A percentile compares a stretch with the other conserved stretches of the same genome.
phyloP scores from a whole-genome alignment of 371 early-diverging fungal genomes.

The Rhizomucor pusillus region DNA sequence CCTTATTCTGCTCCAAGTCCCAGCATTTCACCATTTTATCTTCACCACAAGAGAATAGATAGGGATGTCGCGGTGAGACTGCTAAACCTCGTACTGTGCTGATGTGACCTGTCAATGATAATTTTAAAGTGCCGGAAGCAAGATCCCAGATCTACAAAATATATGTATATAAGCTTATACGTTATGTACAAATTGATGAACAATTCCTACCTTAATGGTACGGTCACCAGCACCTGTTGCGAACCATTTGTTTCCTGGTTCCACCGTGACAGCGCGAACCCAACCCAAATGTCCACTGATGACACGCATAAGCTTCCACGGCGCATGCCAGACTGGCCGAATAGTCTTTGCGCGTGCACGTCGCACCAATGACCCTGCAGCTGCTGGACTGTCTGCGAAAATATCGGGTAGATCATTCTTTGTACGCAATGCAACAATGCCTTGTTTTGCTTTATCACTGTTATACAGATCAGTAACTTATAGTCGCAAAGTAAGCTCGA shows the following conservation, averaged over 20 bases:
- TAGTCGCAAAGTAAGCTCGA: neutral
- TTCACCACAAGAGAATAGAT: constrained; percentile 94
- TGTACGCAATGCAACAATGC: constrained; percentile 44
- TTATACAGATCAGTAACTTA: constrained; percentile 12
- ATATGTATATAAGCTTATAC: neutral
- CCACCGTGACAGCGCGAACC: constrained; percentile 92
- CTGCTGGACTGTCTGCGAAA: constrained; percentile 38
- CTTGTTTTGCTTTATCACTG: constrained; percentile 23
- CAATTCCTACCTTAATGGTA: constrained; percentile 79
- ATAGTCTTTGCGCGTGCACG: constrained; percentile 58
- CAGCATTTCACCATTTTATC: constrained; percentile 98
- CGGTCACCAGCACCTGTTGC: constrained; percentile 96
- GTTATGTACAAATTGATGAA: neutral
- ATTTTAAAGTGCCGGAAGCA: constrained; percentile 92
- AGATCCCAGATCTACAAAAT: constrained; percentile 89
- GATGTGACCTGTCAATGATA: constrained; percentile 96
- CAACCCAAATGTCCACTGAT: constrained; percentile 97
- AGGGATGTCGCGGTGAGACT: constrained; percentile 92
- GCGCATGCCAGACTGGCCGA: constrained; percentile 93
- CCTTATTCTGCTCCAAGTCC: constrained; percentile 98
- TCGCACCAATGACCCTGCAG: constrained; percentile 57
- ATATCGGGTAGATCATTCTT: constrained; percentile 52
- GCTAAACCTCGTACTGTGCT: constrained; percentile 93
- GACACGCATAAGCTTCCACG: constrained; percentile 98
- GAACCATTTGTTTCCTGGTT: constrained; percentile 96